Conservation (phyloP, 2,329 filamentous ascomycete genomes). For the Colletotrichum abscissum region DNA sequence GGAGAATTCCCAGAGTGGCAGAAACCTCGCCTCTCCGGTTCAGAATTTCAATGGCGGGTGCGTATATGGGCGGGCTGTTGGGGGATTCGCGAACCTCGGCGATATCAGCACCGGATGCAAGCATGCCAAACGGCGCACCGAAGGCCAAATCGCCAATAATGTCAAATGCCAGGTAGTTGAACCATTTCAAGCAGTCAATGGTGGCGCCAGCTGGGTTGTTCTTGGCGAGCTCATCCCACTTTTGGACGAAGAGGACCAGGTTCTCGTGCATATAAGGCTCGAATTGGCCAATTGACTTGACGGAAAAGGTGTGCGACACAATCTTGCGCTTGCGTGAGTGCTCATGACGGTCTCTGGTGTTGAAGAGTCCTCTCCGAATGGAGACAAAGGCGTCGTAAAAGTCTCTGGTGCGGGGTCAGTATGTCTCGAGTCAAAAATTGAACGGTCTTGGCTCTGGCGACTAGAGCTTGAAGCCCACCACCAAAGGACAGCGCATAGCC, state of each 20-base stretch:
- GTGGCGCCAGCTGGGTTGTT: constrained; percentile 48
- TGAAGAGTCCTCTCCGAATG: constrained; percentile 88
- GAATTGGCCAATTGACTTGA: constrained; percentile 84
- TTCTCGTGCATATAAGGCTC: constrained; percentile 90
- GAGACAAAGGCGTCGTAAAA: constrained; percentile 95
- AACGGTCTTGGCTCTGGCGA: background rate
- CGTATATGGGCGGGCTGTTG: constrained; percentile 72
- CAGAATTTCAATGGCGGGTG: constrained; percentile 85
- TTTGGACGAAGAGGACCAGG: constrained; percentile 76
- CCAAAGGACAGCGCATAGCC: no score
- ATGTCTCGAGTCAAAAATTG: background rate
- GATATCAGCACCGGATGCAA: constrained; percentile 34
- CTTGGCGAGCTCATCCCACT: constrained; percentile 73
- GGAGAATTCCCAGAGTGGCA: constrained; percentile 80
- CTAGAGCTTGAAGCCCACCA: no score
- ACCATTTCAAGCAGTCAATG: constrained; percentile 71
- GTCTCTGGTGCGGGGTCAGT: constrained; percentile 60
- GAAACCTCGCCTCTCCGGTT: constrained; percentile 91
- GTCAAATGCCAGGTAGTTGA: constrained; percentile 36
- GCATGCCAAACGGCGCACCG: constrained; percentile 38
- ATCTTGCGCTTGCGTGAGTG: constrained; percentile 92
- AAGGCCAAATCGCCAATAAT: constrained; percentile 40
- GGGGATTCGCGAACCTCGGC: constrained; percentile 54
- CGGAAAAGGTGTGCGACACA: constrained; percentile 86
- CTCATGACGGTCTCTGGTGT: constrained; percentile 83